Base-by-base conservation (phyloP, 1,284 basidiomycete genomes). In the Ustilago bromivora region DNA sequence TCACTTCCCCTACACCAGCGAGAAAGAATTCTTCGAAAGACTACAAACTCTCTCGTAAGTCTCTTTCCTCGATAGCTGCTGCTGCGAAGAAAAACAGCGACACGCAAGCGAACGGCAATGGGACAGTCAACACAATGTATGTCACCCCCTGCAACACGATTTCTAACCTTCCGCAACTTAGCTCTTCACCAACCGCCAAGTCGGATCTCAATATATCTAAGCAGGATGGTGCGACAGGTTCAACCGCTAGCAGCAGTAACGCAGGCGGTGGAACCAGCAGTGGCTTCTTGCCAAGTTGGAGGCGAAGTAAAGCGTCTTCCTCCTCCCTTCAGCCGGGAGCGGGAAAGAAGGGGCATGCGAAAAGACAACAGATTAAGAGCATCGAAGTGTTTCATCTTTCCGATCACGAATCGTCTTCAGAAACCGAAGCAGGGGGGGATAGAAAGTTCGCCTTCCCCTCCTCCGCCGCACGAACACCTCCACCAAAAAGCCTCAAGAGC, bases 361-460 rank as follows among this genome's bases (percentile, higher is more conserved):
- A 79, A 35, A 53, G 75, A 6, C 68, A 71, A 35, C 68, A 64
- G 28, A 78, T 79, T 41, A 59, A 63, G 52, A 72, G 70, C 67
- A 79, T 78, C 52, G 74, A 79, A n/a, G 69, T 79, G 36, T 72
- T 79, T 28, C 72, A 79, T 49, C 47, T 52, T 1, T 43, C 46
- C 38, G 69, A 76, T 47, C 49, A 58, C 13, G 71, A 66, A 23
- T 40, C 52, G 11, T 51, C 61, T 1, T 38, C 41, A n/a, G 57
- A 32, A 28, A 28, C 32, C 6, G 38, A 34, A n/a, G 41, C 34
- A 13, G 53, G 31, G 43, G 53, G 17, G 36, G 51, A 28, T 12
- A 19, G 47, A 10, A 9, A 47, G 11, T 49, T 57, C 28, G 60
- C 60, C 1, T 70, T 69, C 28, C 62, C 62, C 10, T 52, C 61